Evolutionary conservation across 306 rosid genomes (phyloP), one percentile per base, ranked within the genome.

Genomic region (Acacia crassicarpa): DNA sequence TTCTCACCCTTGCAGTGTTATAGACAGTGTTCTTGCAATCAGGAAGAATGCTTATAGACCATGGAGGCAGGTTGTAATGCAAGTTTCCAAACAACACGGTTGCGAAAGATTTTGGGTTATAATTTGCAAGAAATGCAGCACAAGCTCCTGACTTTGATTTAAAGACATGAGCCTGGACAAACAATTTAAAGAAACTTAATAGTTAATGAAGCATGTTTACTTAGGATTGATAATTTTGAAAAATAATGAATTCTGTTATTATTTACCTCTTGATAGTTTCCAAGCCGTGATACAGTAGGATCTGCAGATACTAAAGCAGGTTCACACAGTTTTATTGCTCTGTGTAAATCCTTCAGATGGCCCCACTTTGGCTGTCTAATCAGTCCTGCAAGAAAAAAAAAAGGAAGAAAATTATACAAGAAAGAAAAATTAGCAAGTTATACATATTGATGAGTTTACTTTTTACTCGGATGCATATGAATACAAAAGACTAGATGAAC

Each of bases 21-120:
- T 93, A 96, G 32, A 92, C 97, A 15, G 97, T 92, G 84, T 83
- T 89, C 84, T 91, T 91, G 91, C 98, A 96, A 84, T 96, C 98
- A 19, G 99, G 99, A 84, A 96, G 98, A 88, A 96, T 93, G 88
- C 98, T 96, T 78, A 92, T 88, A 77, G 98, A 96, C 99, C 99
- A 96, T 25, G 99, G 99, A 75, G 98, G 99, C 65, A 96, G 75
- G 82, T 96, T 93, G 90, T 96, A 96, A 88, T 93, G 99, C 97
- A 84, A 81, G 66, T 88, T 88, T 80, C 97, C 92, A 78, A 90
- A 96, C 45, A 94, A 82, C 76, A 96, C 97, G 19, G 88, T 93
- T 74, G 94, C 92, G 69, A 15, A 96, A 41, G 96, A 86, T 79
- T 83, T 85, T 35, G 89, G 92, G 69, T 93, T 91, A 84, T 93